These are phyloP conservation scores for Aspergillus incahuasiensis DNA, from an alignment of 495 filamentous ascomycete species.

Conservation along the genomic window DNA sequence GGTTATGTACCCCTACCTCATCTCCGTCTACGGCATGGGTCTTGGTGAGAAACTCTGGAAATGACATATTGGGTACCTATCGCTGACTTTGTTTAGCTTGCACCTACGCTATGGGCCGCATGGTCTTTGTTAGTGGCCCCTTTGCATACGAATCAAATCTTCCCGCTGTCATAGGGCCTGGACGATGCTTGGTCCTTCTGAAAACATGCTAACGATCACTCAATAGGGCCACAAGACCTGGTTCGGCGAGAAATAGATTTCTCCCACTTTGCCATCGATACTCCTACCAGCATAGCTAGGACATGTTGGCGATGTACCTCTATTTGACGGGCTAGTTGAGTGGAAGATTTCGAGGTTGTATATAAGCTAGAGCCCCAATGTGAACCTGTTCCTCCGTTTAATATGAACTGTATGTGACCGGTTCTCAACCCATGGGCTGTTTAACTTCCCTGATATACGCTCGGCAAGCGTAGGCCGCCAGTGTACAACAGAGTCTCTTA, in stretches of 20 bases:
- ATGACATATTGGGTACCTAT: not conserved
- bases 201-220: constrained; percentile 22
- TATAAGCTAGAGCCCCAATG: constrained; percentile 42
- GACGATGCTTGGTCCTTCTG: not conserved
- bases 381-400: constrained; percentile 24
- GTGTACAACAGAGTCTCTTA: no score
- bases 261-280: not conserved
- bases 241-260: constrained; percentile 62
- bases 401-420: not conserved
- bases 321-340: constrained; percentile 31
- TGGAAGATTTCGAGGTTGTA: constrained; percentile 41
- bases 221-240: constrained; percentile 80
- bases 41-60: constrained; percentile 38
- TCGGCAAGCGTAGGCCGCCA: no score
- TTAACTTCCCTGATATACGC: no score
- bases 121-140: constrained; percentile 48
- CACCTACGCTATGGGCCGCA: constrained; percentile 54
- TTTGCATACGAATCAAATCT: not conserved
- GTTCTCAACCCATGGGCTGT: not conserved
- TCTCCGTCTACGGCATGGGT: constrained; percentile 59
- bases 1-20: constrained; percentile 70
- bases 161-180: not conserved
- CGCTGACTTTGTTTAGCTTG: constrained; percentile 38
- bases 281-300: constrained; percentile 10
- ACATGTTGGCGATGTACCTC: constrained; percentile 39